A percentile compares a stretch with the other conserved stretches of the same genome.
These are phyloP conservation scores for Craterostigma plantagineum DNA, from an alignment of 257 asterid genomes.

Conservation along the genomic window DNA sequence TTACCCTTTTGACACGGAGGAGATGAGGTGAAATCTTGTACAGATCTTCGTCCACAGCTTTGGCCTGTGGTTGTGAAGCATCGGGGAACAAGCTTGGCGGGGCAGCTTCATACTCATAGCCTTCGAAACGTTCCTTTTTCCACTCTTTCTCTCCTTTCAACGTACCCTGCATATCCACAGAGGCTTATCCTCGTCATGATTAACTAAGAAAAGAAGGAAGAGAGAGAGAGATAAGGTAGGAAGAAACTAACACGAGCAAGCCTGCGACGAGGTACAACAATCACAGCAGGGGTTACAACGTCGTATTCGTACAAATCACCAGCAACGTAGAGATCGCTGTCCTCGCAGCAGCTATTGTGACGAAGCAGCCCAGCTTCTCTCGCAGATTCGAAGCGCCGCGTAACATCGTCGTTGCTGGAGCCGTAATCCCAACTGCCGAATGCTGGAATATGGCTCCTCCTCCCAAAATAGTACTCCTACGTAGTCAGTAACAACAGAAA, in stretches of 20 bases:
- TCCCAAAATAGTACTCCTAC: not conserved
- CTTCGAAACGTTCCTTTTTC: conserved; percentile 14
- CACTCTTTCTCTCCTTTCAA: conserved; percentile 12
- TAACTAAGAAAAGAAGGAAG: too few species aligned
- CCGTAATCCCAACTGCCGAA: conserved; percentile 85
- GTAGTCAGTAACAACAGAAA: too few species aligned
- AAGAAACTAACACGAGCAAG: conserved; percentile 12
- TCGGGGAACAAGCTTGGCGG: too few species aligned
- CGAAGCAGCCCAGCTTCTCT: conserved; percentile 32
- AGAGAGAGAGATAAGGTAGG: too few species aligned
- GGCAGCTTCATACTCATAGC: too few species aligned
- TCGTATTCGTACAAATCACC: conserved; percentile 56
- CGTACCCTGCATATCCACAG: too few species aligned
- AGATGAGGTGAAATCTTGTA: conserved; percentile 67
- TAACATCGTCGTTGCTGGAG: conserved; percentile 31
- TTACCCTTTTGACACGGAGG: conserved; percentile 34
- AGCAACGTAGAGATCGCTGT: conserved; percentile 62
- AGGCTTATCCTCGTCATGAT: too few species aligned
- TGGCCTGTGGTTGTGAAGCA: conserved; percentile 12
- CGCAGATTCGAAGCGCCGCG: conserved; percentile 67
- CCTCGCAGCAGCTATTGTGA: conserved; percentile 37
- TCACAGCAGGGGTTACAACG: conserved; percentile 55
- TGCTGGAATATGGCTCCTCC: conserved; percentile 55
- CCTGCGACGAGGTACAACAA: conserved; percentile 58
- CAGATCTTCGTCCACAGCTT: conserved; percentile 70